Percentiles rank a stretch among this genome's conserved stretches.
phyloP scores from a whole-genome alignment of 2,329 filamentous ascomycete species.

The Beauveria medogensis region DNA sequence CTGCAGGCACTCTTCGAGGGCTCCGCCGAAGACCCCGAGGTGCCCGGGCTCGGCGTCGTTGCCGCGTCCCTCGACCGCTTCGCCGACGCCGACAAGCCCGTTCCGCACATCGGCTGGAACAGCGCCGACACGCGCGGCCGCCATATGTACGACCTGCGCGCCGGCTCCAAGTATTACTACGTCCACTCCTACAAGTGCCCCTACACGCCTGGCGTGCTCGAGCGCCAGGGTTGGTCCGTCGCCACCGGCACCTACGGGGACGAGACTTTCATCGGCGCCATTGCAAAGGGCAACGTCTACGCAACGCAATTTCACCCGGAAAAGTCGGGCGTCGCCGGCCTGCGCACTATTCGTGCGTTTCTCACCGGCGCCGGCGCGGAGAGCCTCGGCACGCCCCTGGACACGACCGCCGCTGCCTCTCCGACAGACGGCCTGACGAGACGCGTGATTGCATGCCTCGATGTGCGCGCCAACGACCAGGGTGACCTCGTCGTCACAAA shows the following conservation, averaged over 20 bases:
- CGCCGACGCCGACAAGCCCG: conserved; percentile 68
- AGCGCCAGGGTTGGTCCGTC: conserved; percentile 81
- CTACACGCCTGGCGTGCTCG: conserved; percentile 65
- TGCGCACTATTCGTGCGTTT: conserved; percentile 79
- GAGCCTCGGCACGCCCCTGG: conserved; percentile 30
- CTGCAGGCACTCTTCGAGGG: conserved; percentile 83
- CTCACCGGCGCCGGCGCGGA: conserved; percentile 60
- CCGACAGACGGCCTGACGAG: conserved; percentile 68
- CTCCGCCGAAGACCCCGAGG: conserved; percentile 67
- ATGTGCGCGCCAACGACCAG: conserved; percentile 88
- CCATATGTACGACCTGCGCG: conserved; percentile 66
- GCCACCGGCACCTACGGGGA: conserved; percentile 81
- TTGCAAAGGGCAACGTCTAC: conserved; percentile 77
- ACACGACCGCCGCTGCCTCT: background rate
- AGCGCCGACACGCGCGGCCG: conserved; percentile 59
- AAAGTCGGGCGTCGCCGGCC: conserved; percentile 85
- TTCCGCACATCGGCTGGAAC: conserved; percentile 99
- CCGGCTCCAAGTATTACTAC: conserved; percentile 94
- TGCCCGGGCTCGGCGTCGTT: conserved; percentile 69
- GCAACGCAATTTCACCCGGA: conserved; percentile 97
- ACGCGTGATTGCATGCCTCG: conserved; percentile 89
- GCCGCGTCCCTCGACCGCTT: conserved; percentile 67
- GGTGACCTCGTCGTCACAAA: conserved; percentile 97
- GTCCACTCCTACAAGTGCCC: conserved; percentile 89
- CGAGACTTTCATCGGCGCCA: conserved; percentile 85